Evolutionary conservation across 1,284 basidiomycete species (phyloP), one percentile per base, ranked within the genome.

Genomic region (Rugosomyces carneus): DNA sequence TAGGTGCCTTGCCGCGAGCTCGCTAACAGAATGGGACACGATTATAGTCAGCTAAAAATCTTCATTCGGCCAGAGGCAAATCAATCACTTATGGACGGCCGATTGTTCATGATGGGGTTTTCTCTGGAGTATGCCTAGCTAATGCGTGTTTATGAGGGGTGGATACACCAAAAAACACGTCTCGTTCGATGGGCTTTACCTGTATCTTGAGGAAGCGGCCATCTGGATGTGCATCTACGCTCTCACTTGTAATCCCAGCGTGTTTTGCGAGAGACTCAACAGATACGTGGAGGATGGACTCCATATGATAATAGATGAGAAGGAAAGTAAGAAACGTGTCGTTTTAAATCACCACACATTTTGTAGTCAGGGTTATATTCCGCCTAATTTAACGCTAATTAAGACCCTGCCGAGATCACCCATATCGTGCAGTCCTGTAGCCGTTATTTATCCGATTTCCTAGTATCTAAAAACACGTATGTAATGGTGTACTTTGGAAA

Each of bases 1-100:
- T 18, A 68, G 55, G 50, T 69, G 62, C 46, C 60, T 68, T 26
- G 70, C 70, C 21, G 67, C 61, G 40, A 69, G 55, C 57, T 69
- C 64, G 40, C 70, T 72, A 29, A 8, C 27, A 31, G 36, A 20
- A 19, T n/a, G n/a, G 21, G 0, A 38, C 18, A 21, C 10, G 2
- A 29, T 10, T 13, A 29, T 26, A 11, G 24, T 27, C 13, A 31
- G 29, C 29, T 31, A 13, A 10, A 31, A 3, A n/a, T 6, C 13
- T 31, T 4, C n/a, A n/a, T n/a, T 10, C 8, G 7, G 13, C 29
- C 39, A 21, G n/a, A 10, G 18, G 8, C 23, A 5, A 26, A 20
- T 7, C 6, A 26, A 46, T 32, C 36, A 56, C 52, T 51, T 20
- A 31, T 54, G 45, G 11, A 54, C 44, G 36, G 42, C 35, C 19